These are phyloP conservation scores for Balamuthia mandrillaris DNA, from an alignment of 208 protist species.

Conservation along the genomic window DNA sequence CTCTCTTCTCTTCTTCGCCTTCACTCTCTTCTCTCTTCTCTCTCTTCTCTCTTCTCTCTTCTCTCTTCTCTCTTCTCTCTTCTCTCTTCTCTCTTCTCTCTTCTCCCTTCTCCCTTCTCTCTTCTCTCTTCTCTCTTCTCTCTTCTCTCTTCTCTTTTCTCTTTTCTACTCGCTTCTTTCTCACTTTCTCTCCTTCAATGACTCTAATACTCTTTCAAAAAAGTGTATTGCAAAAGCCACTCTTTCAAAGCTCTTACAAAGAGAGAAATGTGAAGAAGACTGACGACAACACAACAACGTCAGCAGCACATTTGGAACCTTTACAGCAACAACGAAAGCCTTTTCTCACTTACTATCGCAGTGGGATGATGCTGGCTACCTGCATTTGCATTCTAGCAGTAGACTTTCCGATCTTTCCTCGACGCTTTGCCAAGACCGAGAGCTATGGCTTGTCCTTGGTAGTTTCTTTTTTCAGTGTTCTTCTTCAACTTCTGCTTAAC, in stretches of 20 bases:
- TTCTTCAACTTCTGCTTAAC: background rate
- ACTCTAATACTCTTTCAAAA: background rate
- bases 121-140: too few species aligned
- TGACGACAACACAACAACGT: background rate
- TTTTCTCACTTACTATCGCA: conserved; percentile 38
- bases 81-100: too few species aligned
- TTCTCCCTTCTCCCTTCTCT: background rate
- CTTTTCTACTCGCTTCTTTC: background rate
- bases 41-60: too few species aligned
- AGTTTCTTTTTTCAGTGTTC: background rate
- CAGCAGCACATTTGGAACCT: background rate
- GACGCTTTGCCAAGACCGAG: conserved; percentile 78
- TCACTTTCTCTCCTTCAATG: background rate
- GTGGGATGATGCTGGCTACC: conserved; percentile 59
- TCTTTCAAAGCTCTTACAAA: too few species aligned
- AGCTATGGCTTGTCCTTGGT: conserved; percentile 71
- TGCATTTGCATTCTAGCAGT: conserved; percentile 74
- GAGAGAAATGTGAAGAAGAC: background rate
- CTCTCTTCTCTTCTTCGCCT: background rate
- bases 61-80: too few species aligned
- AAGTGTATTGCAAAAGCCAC: background rate
- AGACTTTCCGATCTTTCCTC: conserved; percentile 75
- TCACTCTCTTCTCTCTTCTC: background rate
- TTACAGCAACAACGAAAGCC: conserved; percentile 4
- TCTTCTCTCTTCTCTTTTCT: background rate